Evolutionary conservation across 306 rosid genomes (phyloP), one percentile per base, ranked within the genome.

Genomic region (Cotoneaster glaucophyllus): DNA sequence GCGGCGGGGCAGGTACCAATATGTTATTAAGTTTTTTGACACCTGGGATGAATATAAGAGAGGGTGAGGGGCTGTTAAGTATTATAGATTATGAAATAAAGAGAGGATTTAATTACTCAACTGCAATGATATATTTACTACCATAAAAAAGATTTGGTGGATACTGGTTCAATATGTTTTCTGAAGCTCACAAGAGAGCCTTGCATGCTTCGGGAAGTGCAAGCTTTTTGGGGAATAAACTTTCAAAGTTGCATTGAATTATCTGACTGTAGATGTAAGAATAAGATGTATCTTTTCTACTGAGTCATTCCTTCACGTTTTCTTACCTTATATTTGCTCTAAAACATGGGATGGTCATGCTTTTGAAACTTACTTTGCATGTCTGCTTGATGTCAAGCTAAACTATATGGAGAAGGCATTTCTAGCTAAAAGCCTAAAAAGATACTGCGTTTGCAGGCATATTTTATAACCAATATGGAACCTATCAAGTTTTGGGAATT

Each of bases 401-500:
- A 52, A 31, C 28, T 48, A 21, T 14, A 32, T 22, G 50, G 14
- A 73, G 77, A 39, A 43, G 57, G 25, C 69, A 79, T 57, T 57
- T 25, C 63, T 11, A 29, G 63, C 84, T 84, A 61, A 78, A 82
- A 29, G 59, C 63, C 85, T 82, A 56, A 81, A 80, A 31, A 26
- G 52, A 37, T 61, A 57, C 25, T 77, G 81, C n/a, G 48, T 79
- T 76, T 85, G 87, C 86, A 95, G 99, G 99, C 97, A 57, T 95
- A 92, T 87, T 95, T 95, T 89, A 87, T 95, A 62, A 92, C 99
- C 41, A 92, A 95, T 82, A 88, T 86, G 97, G 98, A 96, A 72
- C 87, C 93, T 52, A 88, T 96, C 66, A 92, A 87, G 78, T 96
- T 96, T 82, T 96, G 99, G 99, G 99, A 90, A 85, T 96, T 96